phyloP scores from a whole-genome alignment of 208 protist species.

The Leishmania major region DNA sequence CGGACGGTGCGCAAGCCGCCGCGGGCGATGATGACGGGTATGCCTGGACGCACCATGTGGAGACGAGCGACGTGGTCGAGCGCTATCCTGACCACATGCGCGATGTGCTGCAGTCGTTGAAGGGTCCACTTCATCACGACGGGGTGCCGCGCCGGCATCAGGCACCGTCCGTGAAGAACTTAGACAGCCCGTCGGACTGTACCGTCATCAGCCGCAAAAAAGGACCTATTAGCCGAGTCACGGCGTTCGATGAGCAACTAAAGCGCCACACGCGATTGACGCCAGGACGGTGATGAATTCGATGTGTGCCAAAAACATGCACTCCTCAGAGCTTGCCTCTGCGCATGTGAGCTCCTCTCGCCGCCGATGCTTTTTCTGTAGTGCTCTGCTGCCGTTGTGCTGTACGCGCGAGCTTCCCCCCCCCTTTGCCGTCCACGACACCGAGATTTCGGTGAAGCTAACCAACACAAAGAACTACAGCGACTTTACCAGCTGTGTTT shows the following conservation, averaged over 20 bases:
- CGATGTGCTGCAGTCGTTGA: constrained; percentile 63
- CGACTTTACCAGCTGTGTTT: neutral
- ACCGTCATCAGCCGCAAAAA: constrained; percentile 83
- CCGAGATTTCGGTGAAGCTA: neutral
- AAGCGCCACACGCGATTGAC: constrained; percentile 53
- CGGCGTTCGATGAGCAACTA: constrained; percentile 52
- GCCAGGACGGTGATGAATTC: constrained; percentile 38
- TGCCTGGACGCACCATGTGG: constrained; percentile 74
- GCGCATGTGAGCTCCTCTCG: neutral
- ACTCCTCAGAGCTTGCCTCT: neutral
- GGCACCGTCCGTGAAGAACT: neutral
- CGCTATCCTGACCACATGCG: constrained; percentile 86
- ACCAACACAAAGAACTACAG: neutral
- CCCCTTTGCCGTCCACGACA: neutral
- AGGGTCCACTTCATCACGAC: constrained; percentile 29
- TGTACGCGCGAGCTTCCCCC: neutral
- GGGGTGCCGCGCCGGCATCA: neutral
- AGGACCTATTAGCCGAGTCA: constrained; percentile 77
- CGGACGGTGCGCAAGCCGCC: neutral
- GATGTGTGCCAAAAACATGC: neutral
- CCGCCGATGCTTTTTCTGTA: neutral
- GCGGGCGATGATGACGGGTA: constrained; percentile 25
- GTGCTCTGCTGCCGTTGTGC: neutral
- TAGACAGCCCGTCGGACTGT: constrained; percentile 13
- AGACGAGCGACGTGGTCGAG: constrained; percentile 71